phyloP scores from a whole-genome alignment of 495 filamentous ascomycete genomes.

The Neurospora tetraspora region DNA sequence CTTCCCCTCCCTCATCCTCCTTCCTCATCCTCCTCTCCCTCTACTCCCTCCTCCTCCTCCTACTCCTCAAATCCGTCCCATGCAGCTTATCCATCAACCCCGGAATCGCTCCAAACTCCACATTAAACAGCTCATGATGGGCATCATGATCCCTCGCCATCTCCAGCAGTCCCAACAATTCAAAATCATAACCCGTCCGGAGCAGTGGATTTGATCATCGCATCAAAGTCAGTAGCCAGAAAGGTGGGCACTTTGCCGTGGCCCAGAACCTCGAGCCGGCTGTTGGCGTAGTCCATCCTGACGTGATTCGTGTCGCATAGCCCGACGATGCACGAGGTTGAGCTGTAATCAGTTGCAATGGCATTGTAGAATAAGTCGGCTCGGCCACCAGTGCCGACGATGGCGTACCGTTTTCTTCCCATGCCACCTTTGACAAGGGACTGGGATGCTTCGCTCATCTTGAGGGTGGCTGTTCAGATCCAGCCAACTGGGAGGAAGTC shows the following conservation, averaged over 20 bases:
- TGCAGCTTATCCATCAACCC: constrained; percentile 33
- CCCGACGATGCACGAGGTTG: constrained; percentile 39
- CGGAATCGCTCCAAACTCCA: constrained; percentile 28
- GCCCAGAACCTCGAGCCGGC: constrained; percentile 20
- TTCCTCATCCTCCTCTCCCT: background rate
- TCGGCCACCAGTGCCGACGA: constrained; percentile 36
- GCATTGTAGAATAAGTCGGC: constrained; percentile 47
- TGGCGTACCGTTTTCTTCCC: constrained; percentile 28
- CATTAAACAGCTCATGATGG: constrained; percentile 37
- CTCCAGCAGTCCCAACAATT: constrained; percentile 6
- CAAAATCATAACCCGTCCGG: constrained; percentile 50
- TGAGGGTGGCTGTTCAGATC: background rate
- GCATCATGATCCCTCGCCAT: constrained; percentile 43
- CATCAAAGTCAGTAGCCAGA: constrained; percentile 40
- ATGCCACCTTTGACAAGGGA: background rate
- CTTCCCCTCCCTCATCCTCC: background rate
- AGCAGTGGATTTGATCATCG: constrained; percentile 41
- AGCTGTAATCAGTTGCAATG: constrained; percentile 36
- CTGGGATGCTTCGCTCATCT: background rate
- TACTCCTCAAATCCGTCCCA: constrained; percentile 27
- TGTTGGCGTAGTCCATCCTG: constrained; percentile 35
- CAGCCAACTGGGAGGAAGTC: background rate
- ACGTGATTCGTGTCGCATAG: constrained; percentile 42
- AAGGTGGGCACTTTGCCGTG: constrained; percentile 38
- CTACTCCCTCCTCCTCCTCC: constrained; percentile 7